phyloP scores from a whole-genome alignment of 2,329 filamentous ascomycete species.

The Aspergillus amoenus region DNA sequence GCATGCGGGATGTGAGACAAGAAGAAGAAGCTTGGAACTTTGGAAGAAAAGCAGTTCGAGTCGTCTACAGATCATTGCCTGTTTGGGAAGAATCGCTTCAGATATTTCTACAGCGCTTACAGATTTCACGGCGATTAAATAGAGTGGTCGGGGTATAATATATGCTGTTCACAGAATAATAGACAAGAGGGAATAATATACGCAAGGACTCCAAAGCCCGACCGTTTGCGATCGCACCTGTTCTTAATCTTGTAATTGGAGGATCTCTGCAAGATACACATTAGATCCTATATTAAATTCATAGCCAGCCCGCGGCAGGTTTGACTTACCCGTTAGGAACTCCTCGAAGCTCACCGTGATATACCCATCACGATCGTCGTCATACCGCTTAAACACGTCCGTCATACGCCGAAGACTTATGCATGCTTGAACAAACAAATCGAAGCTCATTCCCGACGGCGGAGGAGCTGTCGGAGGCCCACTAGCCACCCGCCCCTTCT shows the following conservation, averaged over 20 bases:
- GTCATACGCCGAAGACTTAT: conserved; percentile 98
- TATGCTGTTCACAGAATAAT: not conserved
- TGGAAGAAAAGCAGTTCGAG: not conserved
- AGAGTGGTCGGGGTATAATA: conserved; percentile 3
- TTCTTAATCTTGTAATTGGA: conserved; percentile 37
- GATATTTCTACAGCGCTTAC: not conserved
- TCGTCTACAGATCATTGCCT: not conserved
- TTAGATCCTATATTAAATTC: not conserved
- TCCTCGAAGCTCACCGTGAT: conserved; percentile 81
- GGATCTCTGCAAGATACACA: conserved; percentile 27
- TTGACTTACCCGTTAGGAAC: conserved; percentile 62
- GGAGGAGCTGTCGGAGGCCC: conserved; percentile 26
- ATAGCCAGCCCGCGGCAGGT: not conserved
- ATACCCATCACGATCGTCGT: conserved; percentile 93
- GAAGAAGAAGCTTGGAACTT: not conserved
- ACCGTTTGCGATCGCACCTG: not conserved
- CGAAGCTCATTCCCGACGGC: conserved; percentile 75
- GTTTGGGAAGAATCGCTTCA: not conserved
- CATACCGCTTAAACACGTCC: conserved; percentile 98
- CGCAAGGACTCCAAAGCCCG: not conserved
- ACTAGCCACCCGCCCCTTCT: conserved; percentile 42
- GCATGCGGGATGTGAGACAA: not conserved
- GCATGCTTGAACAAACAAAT: conserved; percentile 95
- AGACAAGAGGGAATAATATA: not conserved
- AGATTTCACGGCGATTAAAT: not conserved